These are phyloP conservation scores for Eucalyptus brandiana DNA, from an alignment of 345 rosid species.

Conservation along the genomic window DNA sequence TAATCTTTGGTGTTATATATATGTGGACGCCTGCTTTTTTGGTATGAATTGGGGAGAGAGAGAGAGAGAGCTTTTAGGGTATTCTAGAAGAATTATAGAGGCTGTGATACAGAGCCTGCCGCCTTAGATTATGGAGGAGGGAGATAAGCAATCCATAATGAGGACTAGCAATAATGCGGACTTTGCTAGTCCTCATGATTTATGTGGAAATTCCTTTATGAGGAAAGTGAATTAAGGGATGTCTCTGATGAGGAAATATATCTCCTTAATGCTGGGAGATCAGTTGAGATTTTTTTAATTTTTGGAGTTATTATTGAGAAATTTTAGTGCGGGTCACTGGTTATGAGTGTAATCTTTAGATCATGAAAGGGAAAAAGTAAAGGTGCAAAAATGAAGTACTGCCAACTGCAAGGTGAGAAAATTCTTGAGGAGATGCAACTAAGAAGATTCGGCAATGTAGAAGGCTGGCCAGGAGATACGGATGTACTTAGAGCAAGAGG, in stretches of 20 bases:
- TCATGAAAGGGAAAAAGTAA: not conserved
- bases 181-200: not conserved
- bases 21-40: not conserved
- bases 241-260: not conserved
- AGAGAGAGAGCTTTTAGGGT: not conserved
- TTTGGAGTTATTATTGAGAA: not conserved
- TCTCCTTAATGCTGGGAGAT: not conserved
- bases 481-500: not conserved
- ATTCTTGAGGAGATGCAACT: not conserved
- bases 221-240: not conserved
- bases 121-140: not conserved
- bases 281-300: not conserved
- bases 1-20: not conserved
- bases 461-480: not conserved
- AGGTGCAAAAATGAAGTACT: not conserved
- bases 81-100: not conserved
- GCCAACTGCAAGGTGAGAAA: not conserved
- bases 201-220: not conserved
- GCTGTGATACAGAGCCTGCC: not conserved
- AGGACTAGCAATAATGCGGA: too few species aligned
- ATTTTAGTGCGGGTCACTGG: not conserved
- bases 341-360: not conserved
- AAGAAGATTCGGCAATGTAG: not conserved
- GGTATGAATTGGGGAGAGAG: not conserved
- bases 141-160: not conserved